Percentiles rank a stretch among this genome's conserved stretches.
phyloP scores from a whole-genome alignment of 305 asterid genomes.

The Solanum hybrid region DNA sequence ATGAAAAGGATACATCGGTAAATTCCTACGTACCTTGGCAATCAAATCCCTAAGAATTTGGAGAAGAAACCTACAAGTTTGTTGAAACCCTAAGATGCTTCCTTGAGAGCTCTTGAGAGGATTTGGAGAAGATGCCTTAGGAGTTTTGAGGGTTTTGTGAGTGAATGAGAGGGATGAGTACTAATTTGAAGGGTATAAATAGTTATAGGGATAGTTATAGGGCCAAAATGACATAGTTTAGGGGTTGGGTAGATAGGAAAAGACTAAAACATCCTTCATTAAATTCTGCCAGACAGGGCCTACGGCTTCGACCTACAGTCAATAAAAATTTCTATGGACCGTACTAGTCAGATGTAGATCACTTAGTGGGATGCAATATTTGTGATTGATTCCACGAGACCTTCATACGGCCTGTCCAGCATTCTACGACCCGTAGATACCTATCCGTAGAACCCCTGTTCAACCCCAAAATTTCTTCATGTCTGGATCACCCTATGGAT shows the following conservation, averaged over 20 bases:
- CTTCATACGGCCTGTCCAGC: background rate
- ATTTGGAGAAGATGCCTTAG: background rate
- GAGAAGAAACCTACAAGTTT: background rate
- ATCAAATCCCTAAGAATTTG: background rate
- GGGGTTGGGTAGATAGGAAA: background rate
- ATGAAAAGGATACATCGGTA: background rate
- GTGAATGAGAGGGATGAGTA: background rate
- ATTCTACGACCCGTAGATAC: background rate
- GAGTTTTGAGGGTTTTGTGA: background rate
- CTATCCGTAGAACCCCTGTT: background rate
- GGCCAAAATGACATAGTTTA: background rate
- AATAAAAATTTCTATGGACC: background rate
- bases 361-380: background rate
- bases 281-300: background rate
- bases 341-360: background rate
- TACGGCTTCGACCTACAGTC: background rate
- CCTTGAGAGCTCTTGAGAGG: background rate
- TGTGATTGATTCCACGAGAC: background rate
- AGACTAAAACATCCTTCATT: background rate
- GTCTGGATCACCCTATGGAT: background rate
- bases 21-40: background rate
- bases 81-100: background rate
- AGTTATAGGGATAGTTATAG: background rate
- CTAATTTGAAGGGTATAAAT: background rate
- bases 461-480: background rate